These are phyloP conservation scores for Lithospermum erythrorhizon DNA, from an alignment of 257 asterid genomes.

Conservation along the genomic window DNA sequence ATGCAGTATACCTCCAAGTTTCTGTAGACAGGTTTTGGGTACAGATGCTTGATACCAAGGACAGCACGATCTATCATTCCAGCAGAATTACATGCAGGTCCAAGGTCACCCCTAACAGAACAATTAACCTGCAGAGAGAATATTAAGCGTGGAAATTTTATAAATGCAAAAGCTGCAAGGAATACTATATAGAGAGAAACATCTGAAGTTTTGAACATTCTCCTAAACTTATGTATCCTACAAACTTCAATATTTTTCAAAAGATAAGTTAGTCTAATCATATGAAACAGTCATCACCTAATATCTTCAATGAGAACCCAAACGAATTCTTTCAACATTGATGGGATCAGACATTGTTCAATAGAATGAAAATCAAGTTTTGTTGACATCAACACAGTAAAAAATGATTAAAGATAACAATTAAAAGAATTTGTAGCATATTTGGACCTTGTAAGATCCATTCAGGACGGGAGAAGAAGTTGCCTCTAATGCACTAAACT, in stretches of 20 bases:
- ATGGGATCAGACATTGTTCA: not conserved
- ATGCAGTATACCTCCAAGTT: constrained; percentile 50
- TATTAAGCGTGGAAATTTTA: not conserved
- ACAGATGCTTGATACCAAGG: constrained; percentile 67
- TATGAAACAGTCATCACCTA: too few relatives aligned
- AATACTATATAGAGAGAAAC: too few relatives aligned
- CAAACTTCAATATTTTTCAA: not conserved
- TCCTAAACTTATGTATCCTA: too few relatives aligned
- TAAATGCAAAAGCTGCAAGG: too few relatives aligned
- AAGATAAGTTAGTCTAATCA: not conserved
- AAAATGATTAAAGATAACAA: constrained; percentile 2
- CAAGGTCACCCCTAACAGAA: constrained; percentile 67
- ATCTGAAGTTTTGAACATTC: too few relatives aligned
- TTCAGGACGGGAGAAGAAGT: constrained; percentile 21
- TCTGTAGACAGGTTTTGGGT: constrained; percentile 60
- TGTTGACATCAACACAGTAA: too few relatives aligned
- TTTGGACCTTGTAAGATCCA: constrained; percentile 38
- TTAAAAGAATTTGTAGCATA: constrained; percentile 4
- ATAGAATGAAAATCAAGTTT: not conserved
- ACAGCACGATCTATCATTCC: constrained; percentile 71
- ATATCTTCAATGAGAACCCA: not conserved
- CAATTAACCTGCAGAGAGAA: constrained; percentile 51
- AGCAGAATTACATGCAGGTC: constrained; percentile 85
- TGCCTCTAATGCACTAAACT: constrained; percentile 27
- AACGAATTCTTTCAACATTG: not conserved